These are phyloP conservation scores for Beverwykella pulmonaria DNA, from an alignment of 495 filamentous ascomycete species.

Conservation along the genomic window DNA sequence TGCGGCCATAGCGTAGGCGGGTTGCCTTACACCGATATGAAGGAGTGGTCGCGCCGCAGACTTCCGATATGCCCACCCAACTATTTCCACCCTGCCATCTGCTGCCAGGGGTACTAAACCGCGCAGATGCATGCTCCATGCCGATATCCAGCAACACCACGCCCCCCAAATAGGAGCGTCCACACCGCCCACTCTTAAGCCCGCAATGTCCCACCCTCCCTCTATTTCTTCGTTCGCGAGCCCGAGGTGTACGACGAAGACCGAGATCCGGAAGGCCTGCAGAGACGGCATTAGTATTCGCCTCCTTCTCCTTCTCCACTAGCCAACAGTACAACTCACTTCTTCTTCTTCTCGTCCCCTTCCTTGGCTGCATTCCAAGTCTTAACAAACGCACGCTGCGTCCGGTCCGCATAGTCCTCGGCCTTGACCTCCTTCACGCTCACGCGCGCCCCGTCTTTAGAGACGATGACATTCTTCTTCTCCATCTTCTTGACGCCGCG, in stretches of 20 bases:
- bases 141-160: no score
- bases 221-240: conserved; percentile 13
- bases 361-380: conserved; percentile 44
- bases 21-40: no score
- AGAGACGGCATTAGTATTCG: not conserved
- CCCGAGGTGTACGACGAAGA: conserved; percentile 14
- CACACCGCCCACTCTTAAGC: no score
- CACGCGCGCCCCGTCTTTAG: conserved; percentile 83
- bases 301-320: not conserved
- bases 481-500: conserved; percentile 75
- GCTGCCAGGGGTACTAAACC: no score
- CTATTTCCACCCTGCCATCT: no score
- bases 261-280: conserved; percentile 3
- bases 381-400: conserved; percentile 63
- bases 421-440: conserved; percentile 72
- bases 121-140: no score
- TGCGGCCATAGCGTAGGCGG: no score
- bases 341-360: conserved; percentile 7
- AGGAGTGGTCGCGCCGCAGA: no score
- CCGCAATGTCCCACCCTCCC: not conserved
- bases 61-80: no score
- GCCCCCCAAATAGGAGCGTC: no score
- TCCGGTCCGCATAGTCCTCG: conserved; percentile 80
- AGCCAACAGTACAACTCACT: not conserved
- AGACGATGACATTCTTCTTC: conserved; percentile 76